Evolutionary conservation across 257 asterid genomes (phyloP).

Genomic region (Gentiana dahurica): DNA sequence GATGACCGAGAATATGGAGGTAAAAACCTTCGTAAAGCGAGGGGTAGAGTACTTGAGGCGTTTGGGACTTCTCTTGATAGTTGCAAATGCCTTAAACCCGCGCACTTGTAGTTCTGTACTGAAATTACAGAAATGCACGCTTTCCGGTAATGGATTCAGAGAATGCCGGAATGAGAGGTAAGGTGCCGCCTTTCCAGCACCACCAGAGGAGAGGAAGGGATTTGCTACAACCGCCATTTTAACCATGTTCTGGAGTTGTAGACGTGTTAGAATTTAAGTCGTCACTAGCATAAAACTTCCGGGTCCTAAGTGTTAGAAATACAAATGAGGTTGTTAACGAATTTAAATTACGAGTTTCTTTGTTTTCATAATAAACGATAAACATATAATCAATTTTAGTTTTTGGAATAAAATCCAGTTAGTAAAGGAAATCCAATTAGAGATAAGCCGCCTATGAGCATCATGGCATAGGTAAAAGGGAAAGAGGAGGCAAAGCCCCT

Average conservation of each 20-base stretch:
- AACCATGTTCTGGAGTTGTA: background rate
- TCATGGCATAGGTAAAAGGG: too few relatives aligned
- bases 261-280: too few relatives aligned
- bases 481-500: too few relatives aligned
- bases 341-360: too few relatives aligned
- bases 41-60: constrained; percentile 84
- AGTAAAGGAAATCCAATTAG: too few relatives aligned
- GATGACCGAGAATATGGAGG: background rate
- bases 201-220: constrained; percentile 11
- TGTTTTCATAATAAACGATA: too few relatives aligned
- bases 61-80: constrained; percentile 73
- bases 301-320: too few relatives aligned
- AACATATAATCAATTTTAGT: too few relatives aligned
- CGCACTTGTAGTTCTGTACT: constrained; percentile 15
- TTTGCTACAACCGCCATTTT: constrained; percentile 43
- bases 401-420: too few relatives aligned
- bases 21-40: constrained; percentile 56
- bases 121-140: constrained; percentile 12
- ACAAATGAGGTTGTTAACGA: too few relatives aligned
- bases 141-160: constrained; percentile 17
- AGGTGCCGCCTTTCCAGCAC: constrained; percentile 15
- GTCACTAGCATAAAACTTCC: too few relatives aligned
- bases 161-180: constrained; percentile 33
- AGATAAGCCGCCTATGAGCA: too few relatives aligned
- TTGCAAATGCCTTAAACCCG: constrained; percentile 36